These are phyloP conservation scores for Cryphonectria nitschkei DNA, from an alignment of 2,329 filamentous ascomycete genomes.

Conservation along the genomic window DNA sequence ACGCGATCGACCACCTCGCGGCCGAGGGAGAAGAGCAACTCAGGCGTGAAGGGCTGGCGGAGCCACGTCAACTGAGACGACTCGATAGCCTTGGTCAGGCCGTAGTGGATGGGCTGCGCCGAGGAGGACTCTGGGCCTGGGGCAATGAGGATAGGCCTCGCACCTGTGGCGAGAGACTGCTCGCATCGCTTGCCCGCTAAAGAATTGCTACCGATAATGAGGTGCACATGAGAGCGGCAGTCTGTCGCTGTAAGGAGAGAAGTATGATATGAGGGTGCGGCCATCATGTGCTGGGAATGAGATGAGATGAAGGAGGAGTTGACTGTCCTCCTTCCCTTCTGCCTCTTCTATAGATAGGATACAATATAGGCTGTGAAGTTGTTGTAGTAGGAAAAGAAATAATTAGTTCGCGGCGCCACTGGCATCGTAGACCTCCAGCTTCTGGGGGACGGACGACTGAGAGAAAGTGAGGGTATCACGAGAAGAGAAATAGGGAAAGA, in stretches of 20 bases:
- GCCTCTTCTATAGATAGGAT: neutral
- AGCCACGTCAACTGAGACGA: slow-evolving; percentile 69
- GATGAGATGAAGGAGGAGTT: neutral
- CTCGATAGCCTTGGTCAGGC: slow-evolving; percentile 66
- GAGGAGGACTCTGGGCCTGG: slow-evolving; percentile 42
- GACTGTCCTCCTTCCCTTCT: neutral
- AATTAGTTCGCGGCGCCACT: slow-evolving; percentile 14
- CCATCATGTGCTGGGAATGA: slow-evolving; percentile 23
- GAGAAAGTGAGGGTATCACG: slow-evolving; percentile 16
- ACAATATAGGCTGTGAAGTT: neutral
- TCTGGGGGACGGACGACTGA: neutral
- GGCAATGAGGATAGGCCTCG: slow-evolving; percentile 77
- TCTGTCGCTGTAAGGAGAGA: slow-evolving; percentile 75
- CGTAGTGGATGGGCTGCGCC: slow-evolving; percentile 60
- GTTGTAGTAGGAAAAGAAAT: neutral
- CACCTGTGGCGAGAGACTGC: slow-evolving; percentile 81
- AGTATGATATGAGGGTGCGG: slow-evolving; percentile 35
- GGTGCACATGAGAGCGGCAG: slow-evolving; percentile 72
- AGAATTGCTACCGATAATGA: slow-evolving; percentile 84
- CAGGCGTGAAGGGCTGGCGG: slow-evolving; percentile 67
- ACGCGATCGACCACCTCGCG: slow-evolving; percentile 75
- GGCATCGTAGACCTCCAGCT: neutral
- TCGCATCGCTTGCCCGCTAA: slow-evolving; percentile 83
- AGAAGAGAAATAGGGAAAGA: neutral
- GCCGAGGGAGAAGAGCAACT: slow-evolving; percentile 76